Evolutionary conservation across 805 yeast genomes (phyloP), one percentile per base, ranked within the genome.

Genomic region (Jamesozyma gamospora): DNA sequence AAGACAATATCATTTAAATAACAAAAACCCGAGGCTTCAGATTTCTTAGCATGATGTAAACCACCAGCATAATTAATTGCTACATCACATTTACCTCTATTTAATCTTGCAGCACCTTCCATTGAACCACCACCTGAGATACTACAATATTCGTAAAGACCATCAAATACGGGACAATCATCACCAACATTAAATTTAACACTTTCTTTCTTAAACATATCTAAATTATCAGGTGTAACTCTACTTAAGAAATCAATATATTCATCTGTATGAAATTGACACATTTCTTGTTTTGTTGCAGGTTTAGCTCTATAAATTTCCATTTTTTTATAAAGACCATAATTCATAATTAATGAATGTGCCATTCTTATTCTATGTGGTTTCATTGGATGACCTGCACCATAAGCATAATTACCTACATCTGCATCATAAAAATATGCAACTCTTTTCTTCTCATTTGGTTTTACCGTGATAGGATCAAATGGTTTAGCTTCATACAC

Each of bases 331-430:
- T 92, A 88, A 39, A 92, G 72, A 1, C 96, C 97, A 62, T 92
- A 92, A 65, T 90, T 88, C 95, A 92, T 90, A 49, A 92, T 84
- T 54, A 92, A 71, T 32, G 95, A 85, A 62, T 92, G 97, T 7
- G 97, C 94, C 95, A 92, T 88, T 76, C 97, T 82, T 66, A 92
- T 87, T 58, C 98, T 78, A 62, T 90, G 96, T 18, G 98, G 98
- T 60, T 92, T 92, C 98, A 92, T 92, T 31, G 96, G 96, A 63
- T 92, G 98, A 24, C 96, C 96, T 4, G 96, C 92, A 41, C 97
- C 97, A 59, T 92, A 92, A 34, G 96, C 95, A 64, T 90, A 90
- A 66, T 92, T 92, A 28, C 97, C 97, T 35, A 92, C 95, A 60
- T 90, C 98, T 24, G 95, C 76, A 60, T 81, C 90, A 55, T 81